Evolutionary conservation across 2,329 filamentous ascomycete species (phyloP), one percentile per base, ranked within the genome.

Genomic region (Cercospora citrullina): DNA sequence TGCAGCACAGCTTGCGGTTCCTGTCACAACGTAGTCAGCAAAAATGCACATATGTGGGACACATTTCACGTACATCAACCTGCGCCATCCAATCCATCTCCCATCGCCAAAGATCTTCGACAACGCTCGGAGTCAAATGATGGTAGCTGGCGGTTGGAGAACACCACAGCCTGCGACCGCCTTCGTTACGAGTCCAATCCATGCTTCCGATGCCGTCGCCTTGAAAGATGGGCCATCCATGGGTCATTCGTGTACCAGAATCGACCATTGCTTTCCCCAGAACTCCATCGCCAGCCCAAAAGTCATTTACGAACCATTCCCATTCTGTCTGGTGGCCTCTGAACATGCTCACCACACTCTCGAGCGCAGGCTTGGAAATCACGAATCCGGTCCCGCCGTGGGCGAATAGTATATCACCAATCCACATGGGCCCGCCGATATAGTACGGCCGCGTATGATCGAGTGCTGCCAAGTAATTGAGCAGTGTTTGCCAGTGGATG

Each of bases 401-500:
- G 1, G 78, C 81, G 33, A 81, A 79, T 3, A 76, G 70, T 0
- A 79, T 68, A 8, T 77, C 71, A 45, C 76, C 77, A 69, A 81
- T 76, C 65, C 74, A 76, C 14, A 75, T 73, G 12, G 78, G 79
- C 0, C 77, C 78, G 36, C 81, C 81, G n/a, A 76, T 76, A 66
- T 83, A 83, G 68, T 81, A 77, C 2, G 78, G 76, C 36, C 80
- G 80, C n/a, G 77, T 75, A 36, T 77, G 77, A 64, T 83, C 79
- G 7, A 82, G 73, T 12, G 77, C 72, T 36, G 71, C 69, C 6
- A 80, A 69, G 76, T 81, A 82, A 31, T 80, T 77, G 26, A 83
- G 70, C 14, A 81, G 59, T 16, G 84, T 85, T 42, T 81, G 77
- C 80, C 85, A 85, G 7, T 85, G 78, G 55, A 87, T 76, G 69